Base-by-base conservation (phyloP, 257 asterid species). In the Jacaranda mimosifolia region DNA sequence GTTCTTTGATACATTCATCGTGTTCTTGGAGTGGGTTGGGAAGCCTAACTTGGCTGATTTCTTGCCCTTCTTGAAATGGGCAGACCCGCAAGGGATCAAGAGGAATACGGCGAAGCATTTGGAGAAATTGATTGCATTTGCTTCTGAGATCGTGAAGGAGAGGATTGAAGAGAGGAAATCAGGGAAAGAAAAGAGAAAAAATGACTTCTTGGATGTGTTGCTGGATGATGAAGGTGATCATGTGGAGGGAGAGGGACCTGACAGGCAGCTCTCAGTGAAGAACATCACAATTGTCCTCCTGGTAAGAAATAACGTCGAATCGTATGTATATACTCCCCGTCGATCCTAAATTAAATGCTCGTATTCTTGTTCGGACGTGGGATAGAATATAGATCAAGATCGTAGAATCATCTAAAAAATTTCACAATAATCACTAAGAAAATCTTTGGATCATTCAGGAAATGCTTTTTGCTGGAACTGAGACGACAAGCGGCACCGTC, bases 141-240 rank as follows among this genome's bases (percentile, higher is more conserved):
- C 17, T 49, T 3, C 55, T 49, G 15, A 15, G 15, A 49, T 10
- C 3, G 55, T 49, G 55, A 13, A 49, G 55, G 15, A 10, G 10
- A 49, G 5, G 55, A 49, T 49, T 10, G 4, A 10, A n/a, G n/a
- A 83, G 39, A 36, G 52, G 56, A 21, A 55, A 7, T 35, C 68
- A 1, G 48, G 53, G 12, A 53, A 53, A 46, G 79, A 9, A 1
- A 57, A 53, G 57, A 72, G 55, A 4, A 17, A 6, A 3, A 75
- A 56, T 0, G 89, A 87, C 63, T 86, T 79, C 67, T 77, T 84
- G 82, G 86, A 86, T 5, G 88, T 80, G 36, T 1, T 84, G 68
- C 56, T 79, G 1, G 32, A 26, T 15, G 83, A 81, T 10, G 86
- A 58, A 43, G 91, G 85, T 68, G 83, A 48, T n/a, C n/a, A n/a